These are phyloP conservation scores for Sporothrix inflata DNA, from an alignment of 2,329 filamentous ascomycete species.

Conservation along the genomic window DNA sequence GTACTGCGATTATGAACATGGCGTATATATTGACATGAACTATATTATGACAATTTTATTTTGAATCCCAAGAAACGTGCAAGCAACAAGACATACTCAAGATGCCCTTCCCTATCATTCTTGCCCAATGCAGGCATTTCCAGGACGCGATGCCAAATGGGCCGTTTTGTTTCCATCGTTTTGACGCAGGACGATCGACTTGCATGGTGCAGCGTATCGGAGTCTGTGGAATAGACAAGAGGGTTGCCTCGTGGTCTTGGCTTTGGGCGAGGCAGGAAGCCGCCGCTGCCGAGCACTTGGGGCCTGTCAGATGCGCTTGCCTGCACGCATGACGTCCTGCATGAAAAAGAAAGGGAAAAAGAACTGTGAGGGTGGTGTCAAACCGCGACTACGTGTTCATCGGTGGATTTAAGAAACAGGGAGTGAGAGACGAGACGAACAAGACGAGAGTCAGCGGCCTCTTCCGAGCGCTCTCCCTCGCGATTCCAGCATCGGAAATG, in stretches of 20 bases:
- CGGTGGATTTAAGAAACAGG: neutral
- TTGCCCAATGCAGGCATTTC: neutral
- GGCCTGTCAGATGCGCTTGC: neutral
- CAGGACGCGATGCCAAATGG: neutral
- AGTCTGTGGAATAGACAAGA: neutral
- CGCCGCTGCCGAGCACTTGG: constrained; percentile 5
- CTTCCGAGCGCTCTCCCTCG: neutral
- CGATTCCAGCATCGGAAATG: neutral
- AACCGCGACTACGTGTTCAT: neutral
- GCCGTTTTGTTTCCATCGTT: neutral
- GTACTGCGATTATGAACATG: neutral
- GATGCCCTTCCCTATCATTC: neutral
- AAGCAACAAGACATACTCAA: neutral
- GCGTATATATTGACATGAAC: constrained; percentile 16
- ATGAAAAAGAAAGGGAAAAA: neutral
- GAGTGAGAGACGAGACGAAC: neutral
- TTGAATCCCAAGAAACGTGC: neutral
- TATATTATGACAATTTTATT: neutral
- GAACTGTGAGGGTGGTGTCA: neutral
- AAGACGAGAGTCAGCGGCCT: neutral
- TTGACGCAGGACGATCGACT: neutral
- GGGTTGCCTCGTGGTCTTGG: constrained; percentile 5
- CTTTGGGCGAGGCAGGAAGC: constrained; percentile 11
- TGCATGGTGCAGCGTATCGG: neutral
- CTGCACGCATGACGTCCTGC: constrained; percentile 15